phyloP scores from a whole-genome alignment of 2,329 filamentous ascomycete species.

The Amauroascus verrucosus region DNA sequence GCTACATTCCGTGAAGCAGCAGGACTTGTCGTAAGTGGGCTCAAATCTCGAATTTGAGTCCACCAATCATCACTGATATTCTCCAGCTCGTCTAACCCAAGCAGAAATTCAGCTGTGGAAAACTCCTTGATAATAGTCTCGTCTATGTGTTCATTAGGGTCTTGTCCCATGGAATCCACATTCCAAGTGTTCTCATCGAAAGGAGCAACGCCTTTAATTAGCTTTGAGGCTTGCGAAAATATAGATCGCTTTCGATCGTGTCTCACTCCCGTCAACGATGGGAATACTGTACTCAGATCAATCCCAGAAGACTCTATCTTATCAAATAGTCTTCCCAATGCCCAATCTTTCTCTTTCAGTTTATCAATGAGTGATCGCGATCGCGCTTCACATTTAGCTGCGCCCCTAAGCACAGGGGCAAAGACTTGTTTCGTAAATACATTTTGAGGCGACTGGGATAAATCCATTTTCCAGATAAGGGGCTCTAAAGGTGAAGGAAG shows the following conservation, averaged over 20 bases:
- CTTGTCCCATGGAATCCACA: conserved; percentile 19
- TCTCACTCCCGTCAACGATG: conserved; percentile 41
- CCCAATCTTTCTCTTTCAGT: conserved; percentile 49
- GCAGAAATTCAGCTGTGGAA: conserved; percentile 3
- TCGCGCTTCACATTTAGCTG: conserved; percentile 39
- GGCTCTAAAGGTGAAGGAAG: conserved; percentile 46
- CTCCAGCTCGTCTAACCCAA: conserved; percentile 17
- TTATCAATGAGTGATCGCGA: conserved; percentile 41
- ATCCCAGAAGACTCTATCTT: conserved; percentile 47
- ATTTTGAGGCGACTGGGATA: conserved; percentile 34
- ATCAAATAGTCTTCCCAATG: conserved; percentile 49
- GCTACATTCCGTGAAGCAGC: not conserved
- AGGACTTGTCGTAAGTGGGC: not conserved
- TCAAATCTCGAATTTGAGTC: conserved; percentile 15
- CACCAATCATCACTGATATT: conserved; percentile 28
- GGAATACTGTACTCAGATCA: conserved; percentile 49
- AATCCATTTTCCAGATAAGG: conserved; percentile 44
- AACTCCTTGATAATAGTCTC: conserved; percentile 9
- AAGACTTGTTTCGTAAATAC: conserved; percentile 43
- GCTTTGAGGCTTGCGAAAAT: conserved; percentile 43
- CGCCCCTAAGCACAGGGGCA: conserved; percentile 43
- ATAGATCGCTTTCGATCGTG: conserved; percentile 35
- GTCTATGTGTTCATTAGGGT: not conserved
- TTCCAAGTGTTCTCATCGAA: conserved; percentile 45
- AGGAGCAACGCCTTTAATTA: conserved; percentile 45